Base-by-base conservation (phyloP, 1,284 basidiomycete genomes). In the Dichomitus squalens region DNA sequence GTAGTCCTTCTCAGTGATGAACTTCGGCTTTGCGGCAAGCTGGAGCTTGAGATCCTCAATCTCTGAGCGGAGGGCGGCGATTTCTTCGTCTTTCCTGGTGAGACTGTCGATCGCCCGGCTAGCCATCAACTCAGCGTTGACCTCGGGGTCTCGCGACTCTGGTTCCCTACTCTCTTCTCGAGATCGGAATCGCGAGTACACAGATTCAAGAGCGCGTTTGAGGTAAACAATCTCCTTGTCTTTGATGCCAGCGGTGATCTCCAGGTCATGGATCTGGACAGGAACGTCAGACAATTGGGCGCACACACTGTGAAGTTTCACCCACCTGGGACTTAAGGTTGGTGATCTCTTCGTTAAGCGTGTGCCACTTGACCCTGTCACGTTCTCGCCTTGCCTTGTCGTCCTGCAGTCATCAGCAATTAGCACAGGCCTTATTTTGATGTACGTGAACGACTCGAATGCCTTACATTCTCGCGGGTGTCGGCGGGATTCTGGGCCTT, bases 171-270 rank as follows among this genome's bases (percentile, higher is more conserved):
- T 72, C 49, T 81, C 79, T 55, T 83, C 79, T 55, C 79, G 72
- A 3, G 81, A 76, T 8, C 80, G 79, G 69, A 95, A 89, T 16
- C 90, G 82, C 18, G 87, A 88, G 70, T 92, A 92, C 7, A 96
- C 89, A 7, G 90, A 89, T 70, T 94, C 91, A 39, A 96, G 76
- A 12, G 92, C 90, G 14, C 89, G 86, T 67, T 94, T 93, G 47
- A 95, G 79, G 66, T 88, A 92, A 1, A 83, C 68, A 50, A 90
- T 80, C 60, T 93, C 90, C 66, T 92, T 92, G 60, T 88, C 84
- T 66, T 86, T 89, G 53, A 80, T 74, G 11, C 74, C 73, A 2
- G 86, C 48, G 2, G 71, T 66, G 4, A 69, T 70, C 50, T 89
- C 86, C 39, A 85, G 70, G 46, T 88, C 85, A 1, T 72, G 73